phyloP scores from a whole-genome alignment of 768 basidiomycete genomes.

The Kwoniella sp. region DNA sequence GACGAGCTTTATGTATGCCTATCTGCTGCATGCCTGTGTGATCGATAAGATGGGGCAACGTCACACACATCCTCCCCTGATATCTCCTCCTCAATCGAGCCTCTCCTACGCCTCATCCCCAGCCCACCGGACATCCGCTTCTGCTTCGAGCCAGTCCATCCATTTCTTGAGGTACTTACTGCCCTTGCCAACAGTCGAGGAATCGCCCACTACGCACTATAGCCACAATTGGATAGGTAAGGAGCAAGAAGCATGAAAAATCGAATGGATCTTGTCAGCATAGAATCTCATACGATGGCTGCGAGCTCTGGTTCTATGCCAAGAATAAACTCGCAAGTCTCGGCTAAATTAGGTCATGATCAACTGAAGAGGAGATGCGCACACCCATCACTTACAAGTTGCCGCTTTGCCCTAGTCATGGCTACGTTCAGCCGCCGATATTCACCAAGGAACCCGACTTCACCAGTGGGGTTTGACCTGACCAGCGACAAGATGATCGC shows the following conservation, averaged over 20 bases:
- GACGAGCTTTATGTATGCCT: no score
- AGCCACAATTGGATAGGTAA: no score
- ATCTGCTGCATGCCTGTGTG: no score
- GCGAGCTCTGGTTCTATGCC: no score
- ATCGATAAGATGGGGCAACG: no score
- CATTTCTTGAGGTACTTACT: slow-evolving; percentile 81
- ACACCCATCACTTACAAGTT: slow-evolving; percentile 68
- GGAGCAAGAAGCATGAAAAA: not conserved
- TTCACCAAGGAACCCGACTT: slow-evolving; percentile 93
- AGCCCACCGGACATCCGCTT: slow-evolving; percentile 87
- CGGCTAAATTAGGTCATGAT: not conserved
- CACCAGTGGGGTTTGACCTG: slow-evolving; percentile 81
- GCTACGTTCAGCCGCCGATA: slow-evolving; percentile 78
- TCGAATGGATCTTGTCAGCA: slow-evolving; percentile 19
- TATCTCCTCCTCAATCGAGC: no score
- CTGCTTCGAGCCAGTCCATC: slow-evolving; percentile 84
- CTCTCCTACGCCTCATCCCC: slow-evolving; percentile 56
- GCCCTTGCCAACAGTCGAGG: slow-evolving; percentile 83
- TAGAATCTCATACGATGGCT: no score
- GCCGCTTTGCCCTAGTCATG: slow-evolving; percentile 82
- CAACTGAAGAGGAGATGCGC: no score
- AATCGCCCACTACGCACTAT: slow-evolving; percentile 91
- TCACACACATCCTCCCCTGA: not conserved
- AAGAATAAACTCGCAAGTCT: no score
- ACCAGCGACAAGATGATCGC: slow-evolving; percentile 91